Base-by-base conservation (phyloP, 75 land plant species). In the Pinus taeda region DNA sequence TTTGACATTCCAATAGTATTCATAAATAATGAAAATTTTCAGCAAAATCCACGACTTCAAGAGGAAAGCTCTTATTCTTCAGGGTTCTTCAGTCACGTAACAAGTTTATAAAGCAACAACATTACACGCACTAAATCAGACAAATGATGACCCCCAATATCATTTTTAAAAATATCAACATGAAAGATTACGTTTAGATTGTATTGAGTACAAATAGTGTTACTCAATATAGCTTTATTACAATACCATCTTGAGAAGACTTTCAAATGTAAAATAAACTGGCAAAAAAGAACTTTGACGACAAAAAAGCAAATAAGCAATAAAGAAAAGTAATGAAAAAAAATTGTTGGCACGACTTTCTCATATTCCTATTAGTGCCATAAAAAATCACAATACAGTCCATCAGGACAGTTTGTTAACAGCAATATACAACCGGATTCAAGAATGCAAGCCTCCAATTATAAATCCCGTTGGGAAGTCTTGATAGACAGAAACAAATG, bases 381-480 rank as follows among this genome's bases (percentile, higher is more conserved):
- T 69, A 69, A 69, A 69, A 69, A 69, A 69, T 69, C 71, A 69
- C 45, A 42, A 69, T 37, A 69, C 49, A 69, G 71, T 69, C 71
- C 71, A 69, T 39, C 71, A n/a, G 71, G 71, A 69, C 71, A 42
- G 53, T 69, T 69, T 69, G 71, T 37, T 69, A 37, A 39, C 71
- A 69, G 71, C 71, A 69, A 18, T 69, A n/a, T 69, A 69, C 71
- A 69, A 69, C 49, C 42, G 71, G 49, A 69, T 69, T 42, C 71
- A 69, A 69, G 49, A 69, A 69, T 69, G n/a, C 49, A 39, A 69
- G 20, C 69, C 53, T 69, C 71, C 55, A 69, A 42, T 17, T 69
- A 17, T 30, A 18, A 69, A 69, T 69, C 36, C 71, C 33, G 71
- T 69, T 69, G 42, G 39, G 71, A 69, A 69, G 49, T 45, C 71